Base-by-base conservation (phyloP, 768 basidiomycete species). In the Macrolepiota albuminosa region DNA sequence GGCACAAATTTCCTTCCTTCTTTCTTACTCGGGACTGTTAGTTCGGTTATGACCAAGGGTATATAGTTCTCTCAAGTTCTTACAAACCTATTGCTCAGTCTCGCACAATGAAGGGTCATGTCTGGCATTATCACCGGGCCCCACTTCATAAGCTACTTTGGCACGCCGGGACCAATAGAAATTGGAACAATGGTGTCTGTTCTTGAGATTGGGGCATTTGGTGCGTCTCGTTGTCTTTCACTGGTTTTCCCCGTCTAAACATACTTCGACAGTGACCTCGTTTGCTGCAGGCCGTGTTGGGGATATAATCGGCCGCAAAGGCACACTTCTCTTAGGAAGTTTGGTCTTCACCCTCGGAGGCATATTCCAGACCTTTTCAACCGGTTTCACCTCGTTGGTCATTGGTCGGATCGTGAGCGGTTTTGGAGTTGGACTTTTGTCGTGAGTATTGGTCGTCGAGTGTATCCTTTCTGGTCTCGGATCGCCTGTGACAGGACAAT, bases 181-280 rank as follows among this genome's bases (percentile, higher is more conserved):
- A 69, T 93, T 33, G 92, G 91, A 31, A 91, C 88, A 10, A 94
- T 95, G 90, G 92, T 94, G 37, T 88, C 93, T n/a, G 88, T 93
- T 0, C 75, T 94, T 26, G 92, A 95, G 70, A 82, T 95, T 43
- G 93, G 93, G 43, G 93, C 93, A 47, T 86, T 95, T 69, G 78
- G 91, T 89, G 67, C 36, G 83, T 69, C 43, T 21, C 0, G 18
- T 33, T 45, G 49, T 24, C 21, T 46, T 8, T 48, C 13, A n/a
- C 21, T 6, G 4, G 24, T 7, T 7, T 0, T 39, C 39, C 33
- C 48, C 57, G 56, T 33, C 34, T 31, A n/a, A 43, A 10, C 34
- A 50, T 46, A 54, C 46, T 4, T 31, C 57, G 13, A 33, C 68
- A 93, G 92, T 90, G 59, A 97, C 95, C 0, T 95, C 95, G n/a